Evolutionary conservation across 2,329 filamentous ascomycete genomes (phyloP).

Genomic region (Westerdykella sp.): DNA sequence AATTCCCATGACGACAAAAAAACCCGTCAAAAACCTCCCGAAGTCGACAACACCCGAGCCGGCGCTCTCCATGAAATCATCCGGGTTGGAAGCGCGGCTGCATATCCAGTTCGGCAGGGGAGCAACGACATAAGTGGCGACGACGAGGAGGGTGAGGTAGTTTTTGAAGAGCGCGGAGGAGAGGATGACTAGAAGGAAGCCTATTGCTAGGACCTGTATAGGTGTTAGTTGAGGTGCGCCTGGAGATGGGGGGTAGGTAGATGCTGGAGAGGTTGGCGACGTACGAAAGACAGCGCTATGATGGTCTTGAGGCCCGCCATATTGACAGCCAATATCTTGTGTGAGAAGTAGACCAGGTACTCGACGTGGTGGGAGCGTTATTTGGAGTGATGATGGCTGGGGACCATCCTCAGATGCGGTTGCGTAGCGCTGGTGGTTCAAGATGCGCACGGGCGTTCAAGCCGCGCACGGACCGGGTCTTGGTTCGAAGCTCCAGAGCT

Average conservation of each 20-base stretch:
- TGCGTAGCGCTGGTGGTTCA: conserved; percentile 12
- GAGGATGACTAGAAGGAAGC: conserved; percentile 97
- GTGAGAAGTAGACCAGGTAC: not conserved
- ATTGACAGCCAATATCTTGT: conserved; percentile 19
- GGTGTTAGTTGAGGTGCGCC: conserved; percentile 1
- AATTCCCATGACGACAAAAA: conserved; percentile 95
- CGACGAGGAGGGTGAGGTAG: conserved; percentile 92
- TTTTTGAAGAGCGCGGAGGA: conserved; percentile 92
- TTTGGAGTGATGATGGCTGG: not conserved
- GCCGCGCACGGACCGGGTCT: conserved; percentile 9
- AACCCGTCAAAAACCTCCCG: conserved; percentile 88
- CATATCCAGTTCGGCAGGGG: conserved; percentile 97
- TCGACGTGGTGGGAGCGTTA: not conserved
- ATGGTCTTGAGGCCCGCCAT: conserved; percentile 97
- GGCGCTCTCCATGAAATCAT: conserved; percentile 88
- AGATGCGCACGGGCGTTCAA: conserved; percentile 6
- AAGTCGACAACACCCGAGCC: conserved; percentile 85
- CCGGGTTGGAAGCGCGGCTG: conserved; percentile 75
- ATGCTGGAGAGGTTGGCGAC: conserved; percentile 21
- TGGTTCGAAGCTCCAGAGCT: conserved; percentile 20
- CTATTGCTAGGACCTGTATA: conserved; percentile 77
- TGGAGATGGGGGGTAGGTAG: not conserved
- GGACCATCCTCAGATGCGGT: conserved; percentile 8
- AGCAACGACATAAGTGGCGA: conserved; percentile 89
- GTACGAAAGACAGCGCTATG: conserved; percentile 93